A percentile compares a stretch with the other conserved stretches of the same genome.
Evolutionary conservation across 2,329 filamentous ascomycete species (phyloP).

Genomic region (Podosphaera aphanis): DNA sequence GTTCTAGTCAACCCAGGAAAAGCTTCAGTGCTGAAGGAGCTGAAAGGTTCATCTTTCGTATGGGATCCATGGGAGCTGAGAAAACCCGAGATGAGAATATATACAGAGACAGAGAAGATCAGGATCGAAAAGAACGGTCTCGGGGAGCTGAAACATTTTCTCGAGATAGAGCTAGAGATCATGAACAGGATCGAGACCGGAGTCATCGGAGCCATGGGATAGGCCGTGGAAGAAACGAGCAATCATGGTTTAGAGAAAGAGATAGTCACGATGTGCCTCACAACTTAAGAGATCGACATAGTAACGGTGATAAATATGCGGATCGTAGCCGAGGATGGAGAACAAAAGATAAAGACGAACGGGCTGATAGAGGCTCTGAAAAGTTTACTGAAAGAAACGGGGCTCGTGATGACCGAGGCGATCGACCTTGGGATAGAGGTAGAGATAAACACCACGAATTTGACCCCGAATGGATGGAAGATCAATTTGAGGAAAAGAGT

Average conservation of each 20-base stretch:
- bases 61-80: slow-evolving; percentile 34
- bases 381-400: slow-evolving; percentile 3
- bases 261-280: slow-evolving; percentile 19
- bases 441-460: slow-evolving; percentile 41
- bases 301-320: slow-evolving; percentile 14
- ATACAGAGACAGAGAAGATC: slow-evolving; percentile 28
- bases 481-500: slow-evolving; percentile 42
- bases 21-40: slow-evolving; percentile 50
- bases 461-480: slow-evolving; percentile 80
- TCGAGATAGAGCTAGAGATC: slow-evolving; percentile 26
- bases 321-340: slow-evolving; percentile 17
- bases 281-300: slow-evolving; percentile 14
- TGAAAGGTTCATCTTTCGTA: slow-evolving; percentile 43
- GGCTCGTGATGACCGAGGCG: slow-evolving; percentile 16
- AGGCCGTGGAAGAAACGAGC: slow-evolving; percentile 40
- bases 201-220: slow-evolving; percentile 38
- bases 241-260: slow-evolving; percentile 45
- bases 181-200: slow-evolving; percentile 25
- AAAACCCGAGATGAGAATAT: slow-evolving; percentile 20
- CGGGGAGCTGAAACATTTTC: slow-evolving; percentile 27
- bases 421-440: slow-evolving; percentile 14
- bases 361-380: slow-evolving; percentile 3
- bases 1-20: slow-evolving; percentile 47
- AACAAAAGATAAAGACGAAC: slow-evolving; percentile 20
- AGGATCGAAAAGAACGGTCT: slow-evolving; percentile 26